These are phyloP conservation scores for Sphagnum fallax DNA, from an alignment of 228 moss, liverwort and hornwort genomes.

Conservation along the genomic window DNA sequence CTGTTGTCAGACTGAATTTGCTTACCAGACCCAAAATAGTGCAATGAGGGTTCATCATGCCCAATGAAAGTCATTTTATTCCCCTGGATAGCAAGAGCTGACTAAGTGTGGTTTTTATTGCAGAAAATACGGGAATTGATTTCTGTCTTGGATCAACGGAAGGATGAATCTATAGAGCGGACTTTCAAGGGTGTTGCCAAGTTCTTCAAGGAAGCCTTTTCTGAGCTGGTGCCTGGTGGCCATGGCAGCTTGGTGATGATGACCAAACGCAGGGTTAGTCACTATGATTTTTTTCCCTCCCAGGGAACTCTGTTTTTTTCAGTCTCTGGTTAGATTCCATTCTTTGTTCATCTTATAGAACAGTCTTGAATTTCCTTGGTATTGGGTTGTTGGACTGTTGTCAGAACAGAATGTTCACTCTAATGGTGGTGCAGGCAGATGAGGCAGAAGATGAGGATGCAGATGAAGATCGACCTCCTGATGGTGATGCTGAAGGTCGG, in stretches of 20 bases:
- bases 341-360: no score
- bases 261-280: slow-evolving; percentile 83
- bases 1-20: neutral
- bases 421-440: slow-evolving; percentile 46
- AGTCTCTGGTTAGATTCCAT: no score
- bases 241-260: slow-evolving; percentile 99
- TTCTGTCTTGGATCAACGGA: slow-evolving; percentile 93
- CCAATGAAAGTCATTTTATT: no score
- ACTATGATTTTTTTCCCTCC: neutral
- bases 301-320: no score
- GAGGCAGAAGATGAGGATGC: slow-evolving; percentile 84
- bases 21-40: no score
- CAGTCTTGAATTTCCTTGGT: no score
- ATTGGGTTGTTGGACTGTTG: no score
- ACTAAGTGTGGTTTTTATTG: slow-evolving; percentile 7
- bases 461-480: slow-evolving; percentile 74
- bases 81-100: no score
- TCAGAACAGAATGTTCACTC: no score
- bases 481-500: slow-evolving; percentile 74
- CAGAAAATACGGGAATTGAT: slow-evolving; percentile 99
- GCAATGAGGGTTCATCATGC: no score
- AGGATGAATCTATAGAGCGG: slow-evolving; percentile 98
- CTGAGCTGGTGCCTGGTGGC: slow-evolving; percentile 95
- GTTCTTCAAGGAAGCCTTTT: slow-evolving; percentile 92
- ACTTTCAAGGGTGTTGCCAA: slow-evolving; percentile 99